Percentiles rank a stretch among this genome's conserved stretches.
These are phyloP conservation scores for Microthlaspi erraticum DNA, from an alignment of 345 rosid genomes.

Conservation along the genomic window DNA sequence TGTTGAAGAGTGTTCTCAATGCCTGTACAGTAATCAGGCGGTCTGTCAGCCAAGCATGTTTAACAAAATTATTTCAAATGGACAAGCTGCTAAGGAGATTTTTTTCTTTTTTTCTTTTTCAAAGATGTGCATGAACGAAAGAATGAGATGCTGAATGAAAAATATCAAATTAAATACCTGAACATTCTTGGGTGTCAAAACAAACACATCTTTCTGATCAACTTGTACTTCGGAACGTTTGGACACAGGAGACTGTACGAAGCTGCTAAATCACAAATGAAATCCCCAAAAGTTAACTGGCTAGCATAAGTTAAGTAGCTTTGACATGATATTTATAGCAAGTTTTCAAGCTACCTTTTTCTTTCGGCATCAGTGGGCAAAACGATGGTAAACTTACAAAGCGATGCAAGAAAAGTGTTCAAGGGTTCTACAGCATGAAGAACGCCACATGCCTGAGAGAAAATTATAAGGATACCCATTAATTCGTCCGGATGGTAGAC, in stretches of 20 bases:
- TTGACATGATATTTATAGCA: conserved; percentile 25
- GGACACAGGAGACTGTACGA: conserved; percentile 75
- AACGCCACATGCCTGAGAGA: conserved; percentile 93
- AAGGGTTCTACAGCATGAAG: conserved; percentile 96
- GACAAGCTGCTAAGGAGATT: background rate
- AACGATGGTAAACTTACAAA: conserved; percentile 90
- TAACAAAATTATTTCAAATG: conserved; percentile 18
- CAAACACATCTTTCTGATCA: conserved; percentile 77
- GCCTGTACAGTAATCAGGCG: conserved; percentile 59
- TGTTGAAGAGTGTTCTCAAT: conserved; percentile 92
- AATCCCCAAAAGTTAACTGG: conserved; percentile 25
- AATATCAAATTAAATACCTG: conserved; percentile 61
- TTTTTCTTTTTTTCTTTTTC: background rate
- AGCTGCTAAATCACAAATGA: conserved; percentile 60
- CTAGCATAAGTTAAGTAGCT: conserved; percentile 26
- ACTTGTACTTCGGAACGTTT: conserved; percentile 71
- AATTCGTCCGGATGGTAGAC: conserved; percentile 28
- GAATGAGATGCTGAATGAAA: conserved; percentile 21
- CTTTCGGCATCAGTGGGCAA: conserved; percentile 79
- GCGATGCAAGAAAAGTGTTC: conserved; percentile 94
- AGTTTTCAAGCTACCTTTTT: conserved; percentile 59
- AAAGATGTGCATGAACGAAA: conserved; percentile 22
- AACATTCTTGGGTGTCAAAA: conserved; percentile 94
- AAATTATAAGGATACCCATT: conserved; percentile 17
- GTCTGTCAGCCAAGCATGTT: conserved; percentile 20